These are phyloP conservation scores for Aspergillus glaucus DNA, from an alignment of 2,329 filamentous ascomycete species.

Conservation along the genomic window DNA sequence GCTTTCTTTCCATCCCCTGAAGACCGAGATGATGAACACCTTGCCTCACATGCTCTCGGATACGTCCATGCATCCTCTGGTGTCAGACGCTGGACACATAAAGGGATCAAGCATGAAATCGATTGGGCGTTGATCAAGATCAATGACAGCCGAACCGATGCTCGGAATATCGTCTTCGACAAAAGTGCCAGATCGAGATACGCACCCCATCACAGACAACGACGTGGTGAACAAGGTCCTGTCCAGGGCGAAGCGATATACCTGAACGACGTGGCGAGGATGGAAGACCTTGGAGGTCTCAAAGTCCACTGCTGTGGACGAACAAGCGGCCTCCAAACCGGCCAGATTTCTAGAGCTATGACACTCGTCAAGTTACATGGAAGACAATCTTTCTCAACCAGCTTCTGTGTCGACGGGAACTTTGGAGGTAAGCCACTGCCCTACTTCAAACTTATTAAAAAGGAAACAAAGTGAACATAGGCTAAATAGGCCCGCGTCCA, in stretches of 20 bases:
- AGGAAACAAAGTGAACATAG: background rate
- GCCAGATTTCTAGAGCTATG: conserved; percentile 69
- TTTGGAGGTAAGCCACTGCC: conserved; percentile 45
- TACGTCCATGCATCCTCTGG: conserved; percentile 86
- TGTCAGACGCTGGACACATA: conserved; percentile 66
- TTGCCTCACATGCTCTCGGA: conserved; percentile 73
- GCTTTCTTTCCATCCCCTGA: conserved; percentile 76
- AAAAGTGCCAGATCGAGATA: conserved; percentile 9
- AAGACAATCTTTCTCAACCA: conserved; percentile 70
- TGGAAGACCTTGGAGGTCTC: conserved; percentile 59
- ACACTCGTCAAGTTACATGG: conserved; percentile 83
- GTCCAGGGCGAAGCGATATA: conserved; percentile 32
- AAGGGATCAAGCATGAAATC: conserved; percentile 77
- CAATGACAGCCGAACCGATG: conserved; percentile 61
- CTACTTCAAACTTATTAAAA: background rate
- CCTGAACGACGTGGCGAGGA: conserved; percentile 53
- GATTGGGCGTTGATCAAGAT: conserved; percentile 93
- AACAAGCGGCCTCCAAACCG: conserved; percentile 75
- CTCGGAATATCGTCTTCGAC: conserved; percentile 59
- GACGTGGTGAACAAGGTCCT: conserved; percentile 46
- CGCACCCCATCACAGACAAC: conserved; percentile 33
- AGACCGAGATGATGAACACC: conserved; percentile 71
- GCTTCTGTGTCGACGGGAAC: conserved; percentile 56
- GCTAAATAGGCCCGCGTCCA: no score
- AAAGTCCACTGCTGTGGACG: conserved; percentile 83